Evolutionary conservation across 768 basidiomycete genomes (phyloP), one percentile per base, ranked within the genome.

Genomic region (Termitomyces heimii): DNA sequence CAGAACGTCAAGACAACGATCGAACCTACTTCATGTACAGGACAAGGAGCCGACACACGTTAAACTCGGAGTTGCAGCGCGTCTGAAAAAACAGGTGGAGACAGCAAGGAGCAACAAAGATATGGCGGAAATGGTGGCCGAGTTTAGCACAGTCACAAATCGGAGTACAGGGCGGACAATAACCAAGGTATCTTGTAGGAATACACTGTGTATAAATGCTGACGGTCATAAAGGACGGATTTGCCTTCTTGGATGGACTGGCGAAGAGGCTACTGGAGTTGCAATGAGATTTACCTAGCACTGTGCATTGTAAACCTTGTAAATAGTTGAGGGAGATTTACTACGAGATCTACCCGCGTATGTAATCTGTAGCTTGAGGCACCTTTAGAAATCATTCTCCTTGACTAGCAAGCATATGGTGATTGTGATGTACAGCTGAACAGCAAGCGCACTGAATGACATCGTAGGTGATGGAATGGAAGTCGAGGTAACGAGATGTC

Each of bases 81-180:
- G 79, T 55, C 73, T 91, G 47, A 76, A 79, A 60, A 67, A 69
- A 47, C 84, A 85, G 42, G 85, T 89, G 45, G 70, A 58, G 14
- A 66, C 46, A 29, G 84, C 84, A 47, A 67, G 65, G 48, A 77
- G 71, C 56, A 89, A 85, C 63, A 76, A 74, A 67, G 75, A 75
- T 45, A 77, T 92, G 40, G 88, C 84, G 31, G 66, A 64, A 61
- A 80, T 90, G 78, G 81, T 91, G 7, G 76, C 79, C 8, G 87
- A 89, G 50, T 92, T 92, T 68, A 83, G 83, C 24, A 74, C 77
- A 49, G 81, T 87, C 54, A 89, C 86, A 32, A 83, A 88, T 67
- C 78, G 78, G 66, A 85, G 83, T 63, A 83, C 75, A 37, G 84
- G 86, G 42, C 77, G 86, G 60, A 89, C 84, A 50, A 75, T 92